Conservation (phyloP, 345 rosid genomes). For the Ceriops tagal region DNA sequence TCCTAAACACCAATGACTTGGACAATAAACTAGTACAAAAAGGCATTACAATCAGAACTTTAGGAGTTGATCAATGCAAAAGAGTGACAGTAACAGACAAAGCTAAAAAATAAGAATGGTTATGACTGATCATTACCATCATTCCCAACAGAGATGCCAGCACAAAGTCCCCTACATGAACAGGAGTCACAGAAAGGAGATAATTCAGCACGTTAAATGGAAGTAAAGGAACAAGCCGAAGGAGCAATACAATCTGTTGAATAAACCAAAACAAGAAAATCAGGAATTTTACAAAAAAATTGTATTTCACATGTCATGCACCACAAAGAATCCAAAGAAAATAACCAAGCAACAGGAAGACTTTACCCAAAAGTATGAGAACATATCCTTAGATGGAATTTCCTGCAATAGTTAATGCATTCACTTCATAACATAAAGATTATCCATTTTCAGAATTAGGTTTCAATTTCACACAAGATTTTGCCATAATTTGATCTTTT, state of each 20-base stretch:
- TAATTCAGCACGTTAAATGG: slow-evolving; percentile 60
- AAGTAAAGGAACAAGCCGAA: slow-evolving; percentile 54
- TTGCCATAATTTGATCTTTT: not conserved
- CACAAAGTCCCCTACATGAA: slow-evolving; percentile 43
- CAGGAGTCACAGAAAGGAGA: slow-evolving; percentile 54
- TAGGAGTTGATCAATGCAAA: too few species aligned
- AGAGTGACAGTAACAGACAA: too few species aligned
- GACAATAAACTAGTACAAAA: too few species aligned
- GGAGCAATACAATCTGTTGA: slow-evolving; percentile 53
- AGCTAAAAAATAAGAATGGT: too few species aligned
- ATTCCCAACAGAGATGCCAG: slow-evolving; percentile 57
- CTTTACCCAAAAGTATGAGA: not conserved
- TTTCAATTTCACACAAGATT: not conserved
- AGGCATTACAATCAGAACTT: too few species aligned
- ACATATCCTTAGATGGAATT: not conserved
- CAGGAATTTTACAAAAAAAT: not conserved
- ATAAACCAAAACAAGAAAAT: slow-evolving; percentile 16
- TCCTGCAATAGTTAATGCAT: not conserved
- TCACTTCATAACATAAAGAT: not conserved
- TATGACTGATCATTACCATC: slow-evolving; percentile 38
- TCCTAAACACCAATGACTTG: too few species aligned
- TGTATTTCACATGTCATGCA: too few species aligned
- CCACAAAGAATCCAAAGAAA: not conserved
- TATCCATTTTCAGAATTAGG: not conserved
- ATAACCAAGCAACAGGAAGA: not conserved